phyloP scores from a whole-genome alignment of 2,329 filamentous ascomycete genomes.

The Colletotrichum cuscutae region DNA sequence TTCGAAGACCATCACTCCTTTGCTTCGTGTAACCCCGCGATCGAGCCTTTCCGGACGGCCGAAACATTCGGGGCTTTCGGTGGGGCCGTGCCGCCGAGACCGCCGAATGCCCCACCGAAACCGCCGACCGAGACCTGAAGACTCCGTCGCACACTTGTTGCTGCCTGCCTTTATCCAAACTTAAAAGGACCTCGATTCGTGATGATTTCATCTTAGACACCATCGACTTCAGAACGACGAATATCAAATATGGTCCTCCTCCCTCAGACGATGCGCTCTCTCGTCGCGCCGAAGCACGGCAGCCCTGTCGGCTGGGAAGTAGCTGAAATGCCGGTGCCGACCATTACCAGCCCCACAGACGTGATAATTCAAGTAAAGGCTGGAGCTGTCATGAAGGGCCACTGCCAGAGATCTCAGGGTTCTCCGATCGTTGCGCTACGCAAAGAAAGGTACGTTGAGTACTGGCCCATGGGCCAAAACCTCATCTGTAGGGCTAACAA shows the following conservation, averaged over 20 bases:
- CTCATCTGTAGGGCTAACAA: no score
- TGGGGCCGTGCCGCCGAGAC: constrained; percentile 10
- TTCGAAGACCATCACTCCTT: not conserved
- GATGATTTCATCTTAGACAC: no score
- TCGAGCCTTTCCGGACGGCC: not conserved
- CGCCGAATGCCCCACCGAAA: constrained; percentile 20
- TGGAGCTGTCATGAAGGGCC: constrained; percentile 46
- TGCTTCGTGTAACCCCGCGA: not conserved
- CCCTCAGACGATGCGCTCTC: constrained; percentile 54
- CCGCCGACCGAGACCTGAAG: constrained; percentile 7
- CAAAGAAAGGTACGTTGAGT: constrained; percentile 31
- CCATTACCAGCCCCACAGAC: constrained; percentile 53
- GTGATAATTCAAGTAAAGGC: constrained; percentile 55
- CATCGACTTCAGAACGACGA: no score
- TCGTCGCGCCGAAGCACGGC: constrained; percentile 53
- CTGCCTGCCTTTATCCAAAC: no score
- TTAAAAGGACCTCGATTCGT: not conserved
- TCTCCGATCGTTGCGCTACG: constrained; percentile 35
- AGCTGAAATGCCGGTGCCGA: constrained; percentile 53
- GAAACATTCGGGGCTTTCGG: constrained; percentile 26
- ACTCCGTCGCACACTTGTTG: not conserved
- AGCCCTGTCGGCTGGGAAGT: constrained; percentile 51
- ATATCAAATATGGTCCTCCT: constrained; percentile 44
- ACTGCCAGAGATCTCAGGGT: constrained; percentile 42
- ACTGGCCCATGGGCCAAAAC: not conserved